A percentile compares a stretch with the other conserved stretches of the same genome.
phyloP scores from a whole-genome alignment of 1,284 basidiomycete genomes.

The Fomes fomentarius region DNA sequence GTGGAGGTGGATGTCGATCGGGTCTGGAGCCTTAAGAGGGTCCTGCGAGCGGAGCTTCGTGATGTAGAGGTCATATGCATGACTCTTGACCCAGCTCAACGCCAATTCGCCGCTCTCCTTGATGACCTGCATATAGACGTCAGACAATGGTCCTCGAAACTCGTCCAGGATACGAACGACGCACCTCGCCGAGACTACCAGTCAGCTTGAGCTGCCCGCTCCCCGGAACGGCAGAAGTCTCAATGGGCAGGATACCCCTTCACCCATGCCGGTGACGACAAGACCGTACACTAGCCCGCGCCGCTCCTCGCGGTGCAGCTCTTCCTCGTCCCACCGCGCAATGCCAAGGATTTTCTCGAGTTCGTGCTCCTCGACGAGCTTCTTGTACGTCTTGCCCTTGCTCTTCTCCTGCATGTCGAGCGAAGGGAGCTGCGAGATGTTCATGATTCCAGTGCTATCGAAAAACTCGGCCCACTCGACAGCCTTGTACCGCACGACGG shows the following conservation, averaged over 20 bases:
- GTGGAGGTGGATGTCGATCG: slow-evolving; percentile 87
- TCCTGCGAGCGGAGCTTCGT: slow-evolving; percentile 70
- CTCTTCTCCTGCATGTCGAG: neutral
- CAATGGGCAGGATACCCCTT: slow-evolving; percentile 87
- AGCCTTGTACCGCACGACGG: slow-evolving; percentile 84
- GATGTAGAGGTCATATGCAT: slow-evolving; percentile 82
- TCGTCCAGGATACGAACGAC: slow-evolving; percentile 39
- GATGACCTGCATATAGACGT: slow-evolving; percentile 56
- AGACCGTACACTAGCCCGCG: slow-evolving; percentile 83
- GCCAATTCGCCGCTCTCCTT: slow-evolving; percentile 90
- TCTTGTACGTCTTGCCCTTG: slow-evolving; percentile 50
- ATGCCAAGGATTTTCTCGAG: slow-evolving; percentile 87
- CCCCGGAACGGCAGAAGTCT: slow-evolving; percentile 77
- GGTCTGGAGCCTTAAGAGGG: slow-evolving; percentile 69
- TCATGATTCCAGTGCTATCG: slow-evolving; percentile 43
- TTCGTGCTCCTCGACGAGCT: slow-evolving; percentile 69
- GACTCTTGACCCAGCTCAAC: slow-evolving; percentile 84
- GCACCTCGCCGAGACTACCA: slow-evolving; percentile 74
- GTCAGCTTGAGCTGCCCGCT: slow-evolving; percentile 75
- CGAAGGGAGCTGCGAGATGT: slow-evolving; percentile 13
- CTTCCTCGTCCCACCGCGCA: slow-evolving; percentile 81
- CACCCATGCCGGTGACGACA: slow-evolving; percentile 88
- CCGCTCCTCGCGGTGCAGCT: slow-evolving; percentile 70
- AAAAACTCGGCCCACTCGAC: slow-evolving; percentile 84
- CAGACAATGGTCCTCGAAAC: neutral